These are phyloP conservation scores for Blastocystis sp. DNA, from an alignment of 352 stramenopile species.

Conservation along the genomic window DNA sequence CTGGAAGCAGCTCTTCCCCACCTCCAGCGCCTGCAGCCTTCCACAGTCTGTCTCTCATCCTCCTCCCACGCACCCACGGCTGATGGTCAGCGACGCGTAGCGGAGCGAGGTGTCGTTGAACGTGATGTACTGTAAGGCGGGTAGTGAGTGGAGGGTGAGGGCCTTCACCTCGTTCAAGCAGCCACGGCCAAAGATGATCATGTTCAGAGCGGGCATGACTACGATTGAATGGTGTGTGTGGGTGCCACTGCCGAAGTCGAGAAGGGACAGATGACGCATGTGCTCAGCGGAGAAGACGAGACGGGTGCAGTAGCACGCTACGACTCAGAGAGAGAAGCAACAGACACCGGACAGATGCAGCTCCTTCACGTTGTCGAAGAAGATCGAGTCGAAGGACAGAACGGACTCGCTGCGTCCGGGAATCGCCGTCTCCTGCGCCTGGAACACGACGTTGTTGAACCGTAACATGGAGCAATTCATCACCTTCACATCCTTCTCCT, in stretches of 20 bases:
- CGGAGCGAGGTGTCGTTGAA: background rate
- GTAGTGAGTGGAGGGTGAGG: background rate
- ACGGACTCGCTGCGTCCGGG: background rate
- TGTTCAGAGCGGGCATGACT: background rate
- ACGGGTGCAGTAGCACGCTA: background rate
- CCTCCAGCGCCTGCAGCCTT: background rate
- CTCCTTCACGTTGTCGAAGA: background rate
- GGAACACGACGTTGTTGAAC: background rate
- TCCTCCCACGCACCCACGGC: background rate
- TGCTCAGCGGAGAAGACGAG: background rate
- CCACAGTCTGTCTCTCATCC: conserved; percentile 7
- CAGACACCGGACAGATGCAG: background rate
- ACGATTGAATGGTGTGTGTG: background rate
- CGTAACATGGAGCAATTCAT: background rate
- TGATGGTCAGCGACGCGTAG: background rate
- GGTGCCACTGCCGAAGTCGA: background rate
- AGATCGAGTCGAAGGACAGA: background rate
- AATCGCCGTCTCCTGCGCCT: background rate
- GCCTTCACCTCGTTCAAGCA: background rate
- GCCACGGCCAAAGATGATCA: background rate
- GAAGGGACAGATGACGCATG: background rate
- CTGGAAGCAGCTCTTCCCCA: background rate
- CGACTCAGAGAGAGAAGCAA: background rate
- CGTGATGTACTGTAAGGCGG: background rate
- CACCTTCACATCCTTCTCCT: background rate